Evolutionary conservation across 2,329 filamentous ascomycete species (phyloP).

Genomic region (Myriosclerotinia duriaeana): DNA sequence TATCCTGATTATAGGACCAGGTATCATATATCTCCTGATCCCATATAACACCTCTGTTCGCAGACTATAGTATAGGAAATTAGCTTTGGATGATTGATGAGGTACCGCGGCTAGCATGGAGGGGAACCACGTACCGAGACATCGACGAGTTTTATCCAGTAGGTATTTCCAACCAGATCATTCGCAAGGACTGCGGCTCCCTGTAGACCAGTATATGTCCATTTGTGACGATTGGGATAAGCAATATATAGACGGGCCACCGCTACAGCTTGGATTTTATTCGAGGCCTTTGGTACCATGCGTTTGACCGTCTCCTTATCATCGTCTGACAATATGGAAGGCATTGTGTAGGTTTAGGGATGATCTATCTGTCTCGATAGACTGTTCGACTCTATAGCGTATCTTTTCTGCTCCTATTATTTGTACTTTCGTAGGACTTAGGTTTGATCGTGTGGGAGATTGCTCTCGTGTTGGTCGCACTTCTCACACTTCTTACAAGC

Average conservation of each 20-base stretch:
- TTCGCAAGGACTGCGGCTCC: constrained; percentile 89
- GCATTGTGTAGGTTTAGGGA: constrained; percentile 35
- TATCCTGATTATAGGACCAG: constrained; percentile 93
- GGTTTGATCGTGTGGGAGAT: constrained; percentile 35
- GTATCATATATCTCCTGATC: constrained; percentile 97
- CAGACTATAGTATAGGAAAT: constrained; percentile 57
- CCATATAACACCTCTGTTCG: constrained; percentile 85
- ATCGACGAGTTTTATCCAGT: constrained; percentile 97
- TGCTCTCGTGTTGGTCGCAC: constrained; percentile 33
- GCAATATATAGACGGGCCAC: constrained; percentile 93
- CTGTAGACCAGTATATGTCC: constrained; percentile 92
- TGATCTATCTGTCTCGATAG: background rate
- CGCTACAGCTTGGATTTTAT: constrained; percentile 96
- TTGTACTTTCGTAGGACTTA: constrained; percentile 21
- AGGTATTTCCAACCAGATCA: constrained; percentile 91
- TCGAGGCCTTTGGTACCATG: constrained; percentile 86
- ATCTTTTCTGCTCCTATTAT: background rate
- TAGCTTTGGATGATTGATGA: constrained; percentile 25
- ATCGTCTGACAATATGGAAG: constrained; percentile 72
- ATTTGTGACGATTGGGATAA: constrained; percentile 80
- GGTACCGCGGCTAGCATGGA: background rate
- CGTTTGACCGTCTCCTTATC: constrained; percentile 97
- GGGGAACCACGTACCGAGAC: constrained; percentile 68
- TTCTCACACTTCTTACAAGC: constrained; percentile 28
- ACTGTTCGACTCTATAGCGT: background rate